Evolutionary conservation across 2,329 filamentous ascomycete genomes (phyloP).

Genomic region (Colletotrichum sansevieriae): DNA sequence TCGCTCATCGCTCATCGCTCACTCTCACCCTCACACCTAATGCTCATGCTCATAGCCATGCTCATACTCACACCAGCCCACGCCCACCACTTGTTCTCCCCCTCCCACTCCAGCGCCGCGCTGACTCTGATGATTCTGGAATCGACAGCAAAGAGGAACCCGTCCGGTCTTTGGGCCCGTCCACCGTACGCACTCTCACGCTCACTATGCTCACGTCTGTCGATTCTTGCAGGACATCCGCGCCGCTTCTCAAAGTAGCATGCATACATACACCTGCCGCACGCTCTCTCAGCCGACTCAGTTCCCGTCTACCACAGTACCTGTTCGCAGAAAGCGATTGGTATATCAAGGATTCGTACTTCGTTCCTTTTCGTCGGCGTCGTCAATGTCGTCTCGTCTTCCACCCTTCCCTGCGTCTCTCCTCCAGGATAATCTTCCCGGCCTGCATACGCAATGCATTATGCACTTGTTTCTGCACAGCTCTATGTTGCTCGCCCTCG

Average conservation of each 20-base stretch:
- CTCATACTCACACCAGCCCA: neutral
- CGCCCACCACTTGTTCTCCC: neutral
- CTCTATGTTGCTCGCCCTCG: too few species aligned
- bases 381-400: neutral
- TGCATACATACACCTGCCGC: constrained; percentile 9
- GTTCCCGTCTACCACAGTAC: neutral
- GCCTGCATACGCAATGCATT: neutral
- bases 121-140: constrained; percentile 18
- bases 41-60: too few species aligned
- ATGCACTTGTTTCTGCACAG: constrained; percentile 5
- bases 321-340: too few species aligned
- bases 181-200: constrained; percentile 2
- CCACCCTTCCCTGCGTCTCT: constrained; percentile 1
- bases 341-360: too few species aligned
- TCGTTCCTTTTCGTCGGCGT: too few species aligned
- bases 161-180: neutral
- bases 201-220: neutral
- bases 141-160: constrained; percentile 2
- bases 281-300: constrained; percentile 11
- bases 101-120: neutral
- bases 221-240: neutral
- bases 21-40: neutral
- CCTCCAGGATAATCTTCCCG: neutral
- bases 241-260: neutral
- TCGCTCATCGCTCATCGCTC: neutral